Conservation (phyloP, 2,329 filamentous ascomycete species). For the Xylariaceae sp. region DNA sequence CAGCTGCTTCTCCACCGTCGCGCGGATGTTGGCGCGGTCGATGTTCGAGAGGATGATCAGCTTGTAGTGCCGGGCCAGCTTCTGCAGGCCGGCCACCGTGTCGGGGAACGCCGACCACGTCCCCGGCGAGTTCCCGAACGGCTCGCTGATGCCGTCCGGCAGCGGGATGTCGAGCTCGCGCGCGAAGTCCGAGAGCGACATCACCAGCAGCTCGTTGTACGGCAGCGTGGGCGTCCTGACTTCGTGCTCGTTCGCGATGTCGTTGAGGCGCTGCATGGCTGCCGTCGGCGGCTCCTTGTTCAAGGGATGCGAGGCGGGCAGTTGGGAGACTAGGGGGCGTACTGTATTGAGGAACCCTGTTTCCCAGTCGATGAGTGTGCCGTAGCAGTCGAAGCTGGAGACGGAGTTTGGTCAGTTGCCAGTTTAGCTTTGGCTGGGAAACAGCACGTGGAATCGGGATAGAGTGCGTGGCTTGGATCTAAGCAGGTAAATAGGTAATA, state of each 20-base stretch:
- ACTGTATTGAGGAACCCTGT: conserved; percentile 64
- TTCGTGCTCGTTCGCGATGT: conserved; percentile 57
- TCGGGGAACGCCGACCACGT: conserved; percentile 64
- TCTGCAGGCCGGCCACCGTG: conserved; percentile 57
- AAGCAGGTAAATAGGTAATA: not conserved
- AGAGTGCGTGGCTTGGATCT: not conserved
- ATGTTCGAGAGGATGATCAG: conserved; percentile 64
- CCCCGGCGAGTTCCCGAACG: conserved; percentile 59
- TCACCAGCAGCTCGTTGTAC: conserved; percentile 65
- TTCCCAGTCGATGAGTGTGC: conserved; percentile 82
- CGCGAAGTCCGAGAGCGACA: conserved; percentile 54
- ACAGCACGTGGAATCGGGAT: not conserved
- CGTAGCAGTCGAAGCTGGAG: conserved; percentile 77
- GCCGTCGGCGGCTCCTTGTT: conserved; percentile 46
- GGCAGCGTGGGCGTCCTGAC: conserved; percentile 58
- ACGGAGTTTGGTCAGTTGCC: conserved; percentile 2
- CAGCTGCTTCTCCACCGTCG: conserved; percentile 46
- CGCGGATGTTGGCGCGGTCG: conserved; percentile 42
- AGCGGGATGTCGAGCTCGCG: conserved; percentile 47
- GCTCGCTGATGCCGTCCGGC: conserved; percentile 47
- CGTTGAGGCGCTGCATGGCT: conserved; percentile 51
- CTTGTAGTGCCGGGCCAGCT: conserved; percentile 58
- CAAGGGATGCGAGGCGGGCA: conserved; percentile 43
- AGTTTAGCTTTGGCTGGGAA: not conserved
- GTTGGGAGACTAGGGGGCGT: conserved; percentile 50